These are phyloP conservation scores for Avena eriantha DNA, from an alignment of 176 grass and related monocot genomes.

Conservation along the genomic window DNA sequence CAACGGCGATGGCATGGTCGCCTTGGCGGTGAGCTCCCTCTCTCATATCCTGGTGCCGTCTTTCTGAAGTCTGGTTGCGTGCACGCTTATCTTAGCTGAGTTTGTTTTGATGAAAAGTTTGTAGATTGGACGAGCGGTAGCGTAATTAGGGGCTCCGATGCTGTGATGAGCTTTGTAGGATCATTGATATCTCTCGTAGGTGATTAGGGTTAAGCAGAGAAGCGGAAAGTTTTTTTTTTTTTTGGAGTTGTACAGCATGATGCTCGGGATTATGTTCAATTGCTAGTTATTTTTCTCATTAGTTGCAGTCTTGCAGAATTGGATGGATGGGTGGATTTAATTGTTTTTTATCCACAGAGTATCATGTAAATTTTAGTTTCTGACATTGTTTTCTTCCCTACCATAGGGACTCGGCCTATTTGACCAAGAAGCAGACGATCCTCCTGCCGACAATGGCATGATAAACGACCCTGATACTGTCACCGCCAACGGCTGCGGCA, in stretches of 20 bases:
- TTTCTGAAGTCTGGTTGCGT: conserved; percentile 20
- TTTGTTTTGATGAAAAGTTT: background rate
- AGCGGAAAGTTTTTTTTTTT: background rate
- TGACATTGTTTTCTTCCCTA: conserved; percentile 15
- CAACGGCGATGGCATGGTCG: background rate
- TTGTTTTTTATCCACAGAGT: background rate
- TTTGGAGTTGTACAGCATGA: background rate
- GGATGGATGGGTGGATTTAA: background rate
- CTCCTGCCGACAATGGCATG: conserved; percentile 1
- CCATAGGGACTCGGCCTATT: conserved; percentile 34
- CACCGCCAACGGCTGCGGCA: conserved; percentile 1
- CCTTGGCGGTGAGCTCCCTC: conserved; percentile 41
- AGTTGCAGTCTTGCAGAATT: background rate
- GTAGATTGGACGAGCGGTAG: background rate
- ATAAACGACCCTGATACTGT: conserved; percentile 8
- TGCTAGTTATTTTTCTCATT: background rate
- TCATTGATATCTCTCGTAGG: background rate
- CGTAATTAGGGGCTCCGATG: conserved; percentile 18
- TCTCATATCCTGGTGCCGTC: conserved; percentile 13
- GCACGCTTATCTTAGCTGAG: background rate
- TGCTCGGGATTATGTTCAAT: conserved; percentile 3
- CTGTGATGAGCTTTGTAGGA: background rate
- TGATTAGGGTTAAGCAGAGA: background rate
- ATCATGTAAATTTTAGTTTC: background rate
- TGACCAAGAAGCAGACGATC: conserved; percentile 36